phyloP scores from a whole-genome alignment of 257 asterid species.

The Eustoma russellianum region DNA sequence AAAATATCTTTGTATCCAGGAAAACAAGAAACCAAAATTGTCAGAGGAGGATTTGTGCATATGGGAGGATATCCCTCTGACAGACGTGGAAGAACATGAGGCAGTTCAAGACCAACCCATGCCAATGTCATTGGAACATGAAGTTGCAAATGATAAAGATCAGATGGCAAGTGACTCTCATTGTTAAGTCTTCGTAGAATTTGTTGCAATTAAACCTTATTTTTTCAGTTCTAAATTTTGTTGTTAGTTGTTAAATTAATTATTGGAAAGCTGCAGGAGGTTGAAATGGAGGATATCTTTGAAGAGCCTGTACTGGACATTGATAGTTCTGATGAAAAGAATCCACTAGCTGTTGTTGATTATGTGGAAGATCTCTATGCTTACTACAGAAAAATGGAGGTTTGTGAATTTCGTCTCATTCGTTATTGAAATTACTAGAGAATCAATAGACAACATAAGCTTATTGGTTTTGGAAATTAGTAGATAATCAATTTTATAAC shows the following conservation, averaged over 20 bases:
- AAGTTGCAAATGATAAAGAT: constrained; percentile 27
- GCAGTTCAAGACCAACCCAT: constrained; percentile 49
- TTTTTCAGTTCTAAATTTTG: not conserved
- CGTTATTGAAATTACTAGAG: no score
- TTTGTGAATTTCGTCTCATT: constrained; percentile 6
- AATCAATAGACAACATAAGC: not conserved
- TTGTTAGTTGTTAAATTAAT: constrained; percentile 1
- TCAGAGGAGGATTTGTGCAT: constrained; percentile 23
- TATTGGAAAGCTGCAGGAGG: constrained; percentile 36
- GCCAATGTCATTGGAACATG: constrained; percentile 71
- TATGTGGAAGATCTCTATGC: constrained; percentile 69
- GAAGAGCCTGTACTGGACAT: constrained; percentile 66
- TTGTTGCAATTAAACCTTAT: not conserved
- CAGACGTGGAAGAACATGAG: constrained; percentile 36
- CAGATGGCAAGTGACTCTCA: constrained; percentile 32
- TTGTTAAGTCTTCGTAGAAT: not conserved
- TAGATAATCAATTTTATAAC: no score
- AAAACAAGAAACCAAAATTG: constrained; percentile 27
- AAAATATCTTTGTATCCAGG: constrained; percentile 13
- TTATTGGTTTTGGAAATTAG: no score
- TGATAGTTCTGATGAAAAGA: constrained; percentile 50
- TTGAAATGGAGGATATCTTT: constrained; percentile 87
- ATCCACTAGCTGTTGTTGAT: constrained; percentile 69
- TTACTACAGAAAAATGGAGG: constrained; percentile 79
- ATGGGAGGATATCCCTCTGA: constrained; percentile 42